A percentile compares a stretch with the other conserved stretches of the same genome.
phyloP scores from a whole-genome alignment of 2,329 filamentous ascomycete genomes.

The Penicillium sp. region DNA sequence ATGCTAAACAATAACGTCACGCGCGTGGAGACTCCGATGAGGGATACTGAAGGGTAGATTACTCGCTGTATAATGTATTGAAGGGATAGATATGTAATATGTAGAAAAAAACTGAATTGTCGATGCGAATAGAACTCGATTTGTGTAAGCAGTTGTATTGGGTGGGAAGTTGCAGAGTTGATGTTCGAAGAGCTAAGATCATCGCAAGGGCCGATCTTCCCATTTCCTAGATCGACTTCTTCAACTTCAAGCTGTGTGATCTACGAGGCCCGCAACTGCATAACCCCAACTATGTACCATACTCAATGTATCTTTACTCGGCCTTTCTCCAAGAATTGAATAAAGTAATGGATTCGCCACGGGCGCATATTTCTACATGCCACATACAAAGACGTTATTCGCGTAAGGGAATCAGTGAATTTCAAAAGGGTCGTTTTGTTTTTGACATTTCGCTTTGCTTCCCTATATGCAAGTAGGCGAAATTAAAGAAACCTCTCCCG shows the following conservation, averaged over 20 bases:
- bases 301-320: background rate
- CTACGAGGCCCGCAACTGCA: too few species aligned
- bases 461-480: slow-evolving; percentile 41
- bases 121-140: background rate
- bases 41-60: too few species aligned
- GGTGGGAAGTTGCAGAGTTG: background rate
- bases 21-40: background rate
- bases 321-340: background rate
- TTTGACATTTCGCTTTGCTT: slow-evolving; percentile 42
- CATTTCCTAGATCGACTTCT: background rate
- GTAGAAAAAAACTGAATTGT: background rate
- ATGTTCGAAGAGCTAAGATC: background rate
- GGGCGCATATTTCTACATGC: slow-evolving; percentile 29
- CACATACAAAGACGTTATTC: slow-evolving; percentile 29
- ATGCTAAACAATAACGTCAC: slow-evolving; percentile 21
- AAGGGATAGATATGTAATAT: background rate
- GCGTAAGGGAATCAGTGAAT: slow-evolving; percentile 24
- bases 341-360: slow-evolving; percentile 7
- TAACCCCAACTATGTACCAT: too few species aligned
- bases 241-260: background rate
- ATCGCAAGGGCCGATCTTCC: background rate
- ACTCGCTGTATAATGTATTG: background rate
- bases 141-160: background rate
- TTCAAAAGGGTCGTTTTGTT: slow-evolving; percentile 30
- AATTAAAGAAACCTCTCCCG: slow-evolving; percentile 39